These are phyloP conservation scores for Eucalyptus guilfoylei DNA, from an alignment of 345 rosid genomes.

Conservation along the genomic window DNA sequence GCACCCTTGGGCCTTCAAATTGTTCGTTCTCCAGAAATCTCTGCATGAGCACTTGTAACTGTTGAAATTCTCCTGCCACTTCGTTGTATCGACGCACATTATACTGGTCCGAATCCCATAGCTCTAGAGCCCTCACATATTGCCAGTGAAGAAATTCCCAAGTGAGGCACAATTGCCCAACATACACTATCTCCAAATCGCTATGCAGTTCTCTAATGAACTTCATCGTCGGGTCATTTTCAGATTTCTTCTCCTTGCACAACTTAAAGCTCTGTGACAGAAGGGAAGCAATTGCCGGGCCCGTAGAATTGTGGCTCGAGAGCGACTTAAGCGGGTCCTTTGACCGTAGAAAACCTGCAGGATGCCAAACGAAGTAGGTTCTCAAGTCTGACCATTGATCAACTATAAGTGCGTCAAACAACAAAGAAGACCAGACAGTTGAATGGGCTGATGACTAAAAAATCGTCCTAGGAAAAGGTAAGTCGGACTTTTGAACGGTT, in stretches of 20 bases:
- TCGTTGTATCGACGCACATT: conserved; percentile 49
- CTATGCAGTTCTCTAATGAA: conserved; percentile 49
- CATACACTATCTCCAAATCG: conserved; percentile 75
- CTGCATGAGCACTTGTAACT: conserved; percentile 76
- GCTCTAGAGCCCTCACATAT: conserved; percentile 59
- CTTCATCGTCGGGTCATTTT: conserved; percentile 41
- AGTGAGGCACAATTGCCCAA: conserved; percentile 94
- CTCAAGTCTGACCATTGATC: background rate
- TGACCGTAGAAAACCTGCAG: conserved; percentile 54
- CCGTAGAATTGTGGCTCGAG: conserved; percentile 18
- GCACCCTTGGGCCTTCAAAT: conserved; percentile 76
- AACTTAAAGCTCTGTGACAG: conserved; percentile 31
- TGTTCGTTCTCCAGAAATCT: conserved; percentile 83
- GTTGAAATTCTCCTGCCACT: conserved; percentile 88
- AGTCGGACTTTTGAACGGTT: background rate
- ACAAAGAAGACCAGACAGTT: background rate
- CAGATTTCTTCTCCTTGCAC: conserved; percentile 29
- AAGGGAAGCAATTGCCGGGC: conserved; percentile 25
- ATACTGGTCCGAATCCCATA: conserved; percentile 64
- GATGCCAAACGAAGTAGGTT: background rate
- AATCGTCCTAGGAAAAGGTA: background rate
- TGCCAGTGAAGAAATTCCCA: conserved; percentile 99
- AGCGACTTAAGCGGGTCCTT: conserved; percentile 46
- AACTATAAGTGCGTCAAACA: background rate
- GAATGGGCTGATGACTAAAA: background rate